Evolutionary conservation across 225 moss, liverwort and hornwort species (phyloP).

Genomic region (Takakia lepidozioides): DNA sequence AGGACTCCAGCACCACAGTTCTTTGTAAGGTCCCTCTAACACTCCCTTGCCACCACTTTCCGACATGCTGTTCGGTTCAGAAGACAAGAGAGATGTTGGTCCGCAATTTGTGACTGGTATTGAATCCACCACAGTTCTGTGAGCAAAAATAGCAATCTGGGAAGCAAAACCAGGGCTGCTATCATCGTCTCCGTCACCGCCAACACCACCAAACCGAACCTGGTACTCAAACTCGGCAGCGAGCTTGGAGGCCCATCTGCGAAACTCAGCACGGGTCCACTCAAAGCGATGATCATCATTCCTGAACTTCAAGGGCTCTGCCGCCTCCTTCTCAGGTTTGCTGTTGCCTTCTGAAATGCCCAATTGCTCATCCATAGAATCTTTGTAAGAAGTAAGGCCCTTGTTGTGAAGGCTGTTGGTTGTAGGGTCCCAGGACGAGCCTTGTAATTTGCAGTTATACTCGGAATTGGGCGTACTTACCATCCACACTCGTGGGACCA

Average conservation of each 20-base stretch:
- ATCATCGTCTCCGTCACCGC: constrained; percentile 76
- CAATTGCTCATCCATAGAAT: background rate
- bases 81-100: constrained; percentile 1
- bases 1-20: constrained; percentile 43
- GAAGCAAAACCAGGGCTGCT: constrained; percentile 88
- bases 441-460: constrained; percentile 91
- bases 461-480: constrained; percentile 94
- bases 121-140: constrained; percentile 8
- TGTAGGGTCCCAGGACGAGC: constrained; percentile 71
- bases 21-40: constrained; percentile 10
- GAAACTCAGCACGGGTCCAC: constrained; percentile 91
- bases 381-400: too few relatives aligned
- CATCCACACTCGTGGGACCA: constrained; percentile 67
- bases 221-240: constrained; percentile 46
- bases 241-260: constrained; percentile 61
- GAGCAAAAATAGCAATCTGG: constrained; percentile 80
- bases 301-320: constrained; percentile 63
- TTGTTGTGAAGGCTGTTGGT: constrained; percentile 49
- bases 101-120: constrained; percentile 4
- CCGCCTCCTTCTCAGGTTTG: constrained; percentile 25
- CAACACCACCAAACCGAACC: constrained; percentile 81
- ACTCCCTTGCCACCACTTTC: constrained; percentile 8
- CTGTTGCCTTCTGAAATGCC: constrained; percentile 9
- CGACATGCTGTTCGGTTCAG: background rate
- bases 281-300: constrained; percentile 98